Percentiles rank a stretch among this genome's conserved stretches.
phyloP scores from a whole-genome alignment of 139 green algal genomes.

The Spirogloea muscicola region DNA sequence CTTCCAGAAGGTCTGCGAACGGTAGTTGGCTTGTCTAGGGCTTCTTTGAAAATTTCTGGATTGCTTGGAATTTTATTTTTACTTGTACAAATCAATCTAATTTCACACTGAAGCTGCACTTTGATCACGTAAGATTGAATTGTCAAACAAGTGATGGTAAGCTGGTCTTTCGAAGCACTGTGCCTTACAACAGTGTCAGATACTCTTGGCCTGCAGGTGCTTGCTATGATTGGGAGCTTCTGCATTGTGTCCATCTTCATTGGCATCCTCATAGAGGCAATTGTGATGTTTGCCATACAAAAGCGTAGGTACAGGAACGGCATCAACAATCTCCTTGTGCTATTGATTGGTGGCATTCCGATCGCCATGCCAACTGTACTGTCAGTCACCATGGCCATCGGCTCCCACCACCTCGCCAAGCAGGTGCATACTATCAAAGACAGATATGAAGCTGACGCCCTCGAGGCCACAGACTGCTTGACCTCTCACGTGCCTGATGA shows the following conservation, averaged over 20 bases:
- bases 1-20: conserved; percentile 60
- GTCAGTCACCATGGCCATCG: conserved; percentile 78
- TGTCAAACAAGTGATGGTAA: not conserved
- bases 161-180: not conserved
- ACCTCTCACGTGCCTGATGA: no score
- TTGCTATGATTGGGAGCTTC: conserved; percentile 72
- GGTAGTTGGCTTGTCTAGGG: not conserved
- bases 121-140: not conserved
- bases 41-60: not conserved
- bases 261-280: not conserved
- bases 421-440: no score
- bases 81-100: no score
- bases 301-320: not conserved
- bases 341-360: conserved; percentile 83
- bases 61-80: no score
- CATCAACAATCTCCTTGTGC: conserved; percentile 73
- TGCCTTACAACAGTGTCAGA: no score
- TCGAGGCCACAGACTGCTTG: no score
- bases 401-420: conserved; percentile 72
- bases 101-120: not conserved
- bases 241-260: conserved; percentile 78
- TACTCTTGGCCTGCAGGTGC: no score
- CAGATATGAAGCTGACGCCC: no score
- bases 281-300: conserved; percentile 4
- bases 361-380: conserved; percentile 90